A percentile compares a stretch with the other conserved stretches of the same genome.
These are phyloP conservation scores for Trichoderma endophyticum DNA, from an alignment of 2,329 filamentous ascomycete genomes.

Conservation along the genomic window DNA sequence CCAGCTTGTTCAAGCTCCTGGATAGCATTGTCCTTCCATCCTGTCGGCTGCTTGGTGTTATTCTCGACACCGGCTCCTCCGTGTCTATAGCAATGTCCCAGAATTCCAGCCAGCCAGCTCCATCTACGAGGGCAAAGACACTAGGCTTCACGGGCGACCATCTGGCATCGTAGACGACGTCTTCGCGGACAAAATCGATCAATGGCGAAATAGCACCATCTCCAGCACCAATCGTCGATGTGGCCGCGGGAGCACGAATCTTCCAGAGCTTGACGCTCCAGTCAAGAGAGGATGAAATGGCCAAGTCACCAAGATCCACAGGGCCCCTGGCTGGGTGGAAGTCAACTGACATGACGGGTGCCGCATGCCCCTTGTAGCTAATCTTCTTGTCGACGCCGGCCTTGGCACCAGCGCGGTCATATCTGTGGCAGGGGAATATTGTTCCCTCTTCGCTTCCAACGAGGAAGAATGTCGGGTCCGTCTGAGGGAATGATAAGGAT, in stretches of 20 bases:
- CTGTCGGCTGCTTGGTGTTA: conserved; percentile 65
- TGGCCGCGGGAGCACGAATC: conserved; percentile 75
- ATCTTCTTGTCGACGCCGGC: conserved; percentile 89
- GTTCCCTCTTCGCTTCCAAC: conserved; percentile 95
- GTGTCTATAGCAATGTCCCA: conserved; percentile 94
- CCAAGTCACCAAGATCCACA: conserved; percentile 89
- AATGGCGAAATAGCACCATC: conserved; percentile 65
- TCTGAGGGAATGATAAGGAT: conserved; percentile 89
- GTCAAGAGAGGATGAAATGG: conserved; percentile 88
- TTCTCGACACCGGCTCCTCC: conserved; percentile 83
- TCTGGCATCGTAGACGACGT: conserved; percentile 91
- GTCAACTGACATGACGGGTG: conserved; percentile 91
- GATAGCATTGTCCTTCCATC: conserved; percentile 68
- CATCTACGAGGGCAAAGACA: conserved; percentile 92
- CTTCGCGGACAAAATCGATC: conserved; percentile 87
- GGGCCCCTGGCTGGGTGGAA: conserved; percentile 93
- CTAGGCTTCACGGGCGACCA: conserved; percentile 95
- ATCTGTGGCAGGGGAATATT: conserved; percentile 94
- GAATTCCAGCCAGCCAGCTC: conserved; percentile 84
- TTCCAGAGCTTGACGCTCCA: conserved; percentile 99
- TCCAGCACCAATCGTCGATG: conserved; percentile 55
- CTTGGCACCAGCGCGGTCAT: conserved; percentile 95
- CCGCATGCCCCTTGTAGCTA: conserved; percentile 84
- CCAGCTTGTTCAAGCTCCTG: conserved; percentile 87
- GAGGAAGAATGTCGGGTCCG: conserved; percentile 96